A percentile compares a stretch with the other conserved stretches of the same genome.
These are phyloP conservation scores for Rhizophagus prolifer DNA, from an alignment of 192 early-diverging fungal genomes.

Conservation along the genomic window DNA sequence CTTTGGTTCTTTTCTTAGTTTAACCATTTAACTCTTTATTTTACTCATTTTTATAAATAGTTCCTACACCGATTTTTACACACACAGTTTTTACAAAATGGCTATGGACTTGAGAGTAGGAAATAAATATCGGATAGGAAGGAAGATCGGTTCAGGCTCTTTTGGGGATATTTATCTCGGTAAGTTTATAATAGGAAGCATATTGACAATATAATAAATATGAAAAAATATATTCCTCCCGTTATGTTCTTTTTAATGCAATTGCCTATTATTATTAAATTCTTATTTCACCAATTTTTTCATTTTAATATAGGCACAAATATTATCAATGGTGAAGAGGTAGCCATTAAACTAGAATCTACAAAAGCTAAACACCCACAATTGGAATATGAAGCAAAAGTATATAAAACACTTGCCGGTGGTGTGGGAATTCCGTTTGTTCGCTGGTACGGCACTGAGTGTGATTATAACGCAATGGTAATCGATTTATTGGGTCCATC, in stretches of 20 bases:
- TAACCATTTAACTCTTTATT: background rate
- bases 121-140: slow-evolving; percentile 91
- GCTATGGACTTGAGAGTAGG: slow-evolving; percentile 83
- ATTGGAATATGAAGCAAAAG: slow-evolving; percentile 94
- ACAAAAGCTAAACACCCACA: slow-evolving; percentile 95
- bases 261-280: background rate
- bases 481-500: slow-evolving; percentile 92
- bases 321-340: slow-evolving; percentile 80
- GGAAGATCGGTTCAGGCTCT: slow-evolving; percentile 95
- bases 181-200: slow-evolving; percentile 36
- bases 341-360: slow-evolving; percentile 97
- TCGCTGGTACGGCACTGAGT: slow-evolving; percentile 80
- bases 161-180: slow-evolving; percentile 98
- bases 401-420: slow-evolving; percentile 92
- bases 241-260: background rate
- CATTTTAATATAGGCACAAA: slow-evolving; percentile 38
- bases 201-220: background rate
- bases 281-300: background rate
- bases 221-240: background rate
- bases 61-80: background rate
- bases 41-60: background rate
- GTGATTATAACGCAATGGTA: slow-evolving; percentile 82
- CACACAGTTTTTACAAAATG: background rate
- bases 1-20: background rate
- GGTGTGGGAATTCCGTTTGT: slow-evolving; percentile 90